phyloP scores from a whole-genome alignment of 1,284 basidiomycete species.

The Phlebopus sp. region DNA sequence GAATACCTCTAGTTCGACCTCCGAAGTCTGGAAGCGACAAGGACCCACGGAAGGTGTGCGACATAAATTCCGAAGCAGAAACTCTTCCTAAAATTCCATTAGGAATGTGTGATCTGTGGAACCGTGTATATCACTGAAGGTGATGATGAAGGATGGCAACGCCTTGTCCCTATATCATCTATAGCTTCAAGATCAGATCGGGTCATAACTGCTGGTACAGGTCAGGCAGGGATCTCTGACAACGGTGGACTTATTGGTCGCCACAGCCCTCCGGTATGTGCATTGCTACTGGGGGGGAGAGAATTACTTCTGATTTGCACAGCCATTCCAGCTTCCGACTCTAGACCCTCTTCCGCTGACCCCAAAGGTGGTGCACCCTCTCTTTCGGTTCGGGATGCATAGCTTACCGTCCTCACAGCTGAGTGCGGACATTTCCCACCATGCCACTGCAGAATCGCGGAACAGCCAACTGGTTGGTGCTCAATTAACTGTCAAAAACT shows the following conservation, averaged over 20 bases:
- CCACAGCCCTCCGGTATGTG: constrained; percentile 21
- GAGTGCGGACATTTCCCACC: constrained; percentile 15
- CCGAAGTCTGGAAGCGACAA: constrained; percentile 60
- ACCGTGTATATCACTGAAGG: constrained; percentile 55
- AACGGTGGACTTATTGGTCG: constrained; percentile 14
- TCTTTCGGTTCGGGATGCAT: neutral
- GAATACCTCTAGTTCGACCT: constrained; percentile 70
- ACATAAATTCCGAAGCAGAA: constrained; percentile 3
- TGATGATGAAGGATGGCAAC: constrained; percentile 49
- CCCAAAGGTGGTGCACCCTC: constrained; percentile 24
- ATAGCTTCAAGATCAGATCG: constrained; percentile 7
- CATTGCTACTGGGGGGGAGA: no score
- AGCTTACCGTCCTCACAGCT: constrained; percentile 22
- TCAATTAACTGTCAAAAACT: neutral
- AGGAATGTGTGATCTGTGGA: constrained; percentile 81
- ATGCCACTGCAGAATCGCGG: constrained; percentile 16
- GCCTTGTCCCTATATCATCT: constrained; percentile 38
- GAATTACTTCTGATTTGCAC: neutral
- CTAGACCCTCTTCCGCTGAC: constrained; percentile 29
- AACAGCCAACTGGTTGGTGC: constrained; percentile 17
- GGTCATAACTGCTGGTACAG: constrained; percentile 2
- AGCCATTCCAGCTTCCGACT: constrained; percentile 31
- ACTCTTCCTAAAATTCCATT: constrained; percentile 6
- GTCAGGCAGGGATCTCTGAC: constrained; percentile 10
- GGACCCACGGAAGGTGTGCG: constrained; percentile 60